Conservation (phyloP, 345 rosid genomes). For the Nasturtium officinale region DNA sequence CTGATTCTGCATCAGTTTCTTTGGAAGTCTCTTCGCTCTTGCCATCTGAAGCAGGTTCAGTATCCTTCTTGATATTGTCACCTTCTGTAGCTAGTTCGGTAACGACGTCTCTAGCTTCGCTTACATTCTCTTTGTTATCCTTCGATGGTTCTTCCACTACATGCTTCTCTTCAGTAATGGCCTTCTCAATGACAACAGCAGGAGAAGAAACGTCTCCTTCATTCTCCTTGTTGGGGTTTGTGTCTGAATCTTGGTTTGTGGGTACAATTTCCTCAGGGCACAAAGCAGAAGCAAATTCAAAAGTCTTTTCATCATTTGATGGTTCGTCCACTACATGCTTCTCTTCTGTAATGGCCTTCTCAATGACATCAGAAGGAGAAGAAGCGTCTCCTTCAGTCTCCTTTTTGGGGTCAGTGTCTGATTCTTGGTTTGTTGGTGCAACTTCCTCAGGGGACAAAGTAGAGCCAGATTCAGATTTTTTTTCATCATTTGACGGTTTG, state of each 20-base stretch:
- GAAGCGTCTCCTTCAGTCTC: constrained; percentile 20
- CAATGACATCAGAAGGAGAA: constrained; percentile 15
- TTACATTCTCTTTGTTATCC: constrained; percentile 20
- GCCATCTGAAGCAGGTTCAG: constrained; percentile 11
- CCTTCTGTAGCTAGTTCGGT: constrained; percentile 27
- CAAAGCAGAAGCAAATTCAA: constrained; percentile 12
- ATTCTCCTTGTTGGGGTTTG: constrained; percentile 5
- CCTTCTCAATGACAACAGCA: constrained; percentile 27
- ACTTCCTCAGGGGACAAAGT: constrained; percentile 4
- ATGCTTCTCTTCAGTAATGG: constrained; percentile 32
- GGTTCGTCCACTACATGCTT: constrained; percentile 31
- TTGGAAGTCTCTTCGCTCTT: constrained; percentile 34
- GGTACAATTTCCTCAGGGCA: constrained; percentile 19
- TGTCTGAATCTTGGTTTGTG: constrained; percentile 3
- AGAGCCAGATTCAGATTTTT: constrained; percentile 15
- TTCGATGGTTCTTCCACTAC: constrained; percentile 33
- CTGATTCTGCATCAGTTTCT: constrained; percentile 26
- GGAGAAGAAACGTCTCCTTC: constrained; percentile 12
- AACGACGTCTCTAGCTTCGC: constrained; percentile 6
- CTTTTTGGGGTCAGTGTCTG: neutral
- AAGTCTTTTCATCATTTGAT: constrained; percentile 27
- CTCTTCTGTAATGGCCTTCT: constrained; percentile 35
- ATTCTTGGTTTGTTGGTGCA: constrained; percentile 6
- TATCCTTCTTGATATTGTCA: constrained; percentile 26
- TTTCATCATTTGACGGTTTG: constrained; percentile 36